Base-by-base conservation (phyloP, 805 yeast species). In the Schizosaccharomyces octosporus region DNA sequence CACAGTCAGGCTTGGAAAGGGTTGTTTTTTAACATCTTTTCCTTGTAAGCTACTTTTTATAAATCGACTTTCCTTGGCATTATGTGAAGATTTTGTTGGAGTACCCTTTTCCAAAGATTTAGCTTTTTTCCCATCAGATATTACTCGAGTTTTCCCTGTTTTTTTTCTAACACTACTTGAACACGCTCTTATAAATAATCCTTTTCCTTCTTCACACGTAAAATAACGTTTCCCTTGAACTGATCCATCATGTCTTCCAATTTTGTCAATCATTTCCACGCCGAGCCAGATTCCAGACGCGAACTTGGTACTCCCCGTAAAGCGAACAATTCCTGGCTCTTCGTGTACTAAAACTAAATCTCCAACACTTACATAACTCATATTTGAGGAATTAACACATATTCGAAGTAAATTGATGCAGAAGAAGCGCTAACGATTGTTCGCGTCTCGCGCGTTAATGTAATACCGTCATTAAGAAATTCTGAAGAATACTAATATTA, bases 221-320 rank as follows among this genome's bases (percentile, higher is more conserved):
- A 90, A 89, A 64, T 85, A 78, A 43, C 75, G 67, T 0, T 65
- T 69, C 0, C 86, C 88, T 43, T 81, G 79, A 48, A 87, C 73
- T 24, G 80, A 72, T 0, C 97, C 97, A 67, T 87, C 80, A 67
- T 89, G 87, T 70, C 84, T 86, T 5, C 97, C 97, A 7, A 79
- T 77, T 0, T 96, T 90, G 65, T 85, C 87, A 66, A 85, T 90
- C 62, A 89, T 81, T 66, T 83, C 85, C 3, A 90, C 78, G 0
- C 97, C 97, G 42, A 85, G 77, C 96, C 97, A 90, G 15, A 27
- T 27, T 60, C 61, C 61, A 57, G 27, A 13, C n/a, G 48, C 51
- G 66, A 70, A 41, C 66, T 65, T 36, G 65, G 65, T 41, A 48
- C 31, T 42, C 6, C 61, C 61, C 17, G 27, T 27, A 43, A 39